Base-by-base conservation (phyloP, 257 asterid genomes). In the Solanum rostratum region DNA sequence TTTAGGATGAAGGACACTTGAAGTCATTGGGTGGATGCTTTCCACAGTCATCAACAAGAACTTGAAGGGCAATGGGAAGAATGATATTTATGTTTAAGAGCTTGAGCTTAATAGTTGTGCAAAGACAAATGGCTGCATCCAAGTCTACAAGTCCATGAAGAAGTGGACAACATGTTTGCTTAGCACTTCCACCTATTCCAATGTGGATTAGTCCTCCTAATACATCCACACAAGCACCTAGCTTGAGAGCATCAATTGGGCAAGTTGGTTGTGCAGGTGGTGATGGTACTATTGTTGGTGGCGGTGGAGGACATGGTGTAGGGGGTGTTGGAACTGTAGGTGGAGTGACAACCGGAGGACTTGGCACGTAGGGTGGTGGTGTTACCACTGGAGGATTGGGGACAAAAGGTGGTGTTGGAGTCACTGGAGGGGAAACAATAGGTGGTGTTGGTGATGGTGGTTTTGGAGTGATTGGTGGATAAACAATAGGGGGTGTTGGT, bases 101-200 rank as follows among this genome's bases (percentile, higher is more conserved):
- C 88, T 92, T 90, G 57, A 90, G 92, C 74, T 88, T 92, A 27
- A 93, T 89, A 83, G 95, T 86, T 52, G 97, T 92, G 90, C 97
- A 93, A 4, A 93, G 95, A 84, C 97, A 93, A 5, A 92, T 6
- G 12, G 95, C 97, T 1, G 96, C 87, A 27, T 86, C 91, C 52
- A 84, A 83, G 55, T 30, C 89, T n/a, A 71, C 82, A 20, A 84
- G 85, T 37, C 89, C 91, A 3, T 5, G 49, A 18, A 88, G 71
- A 62, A 89, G 71, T 8, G 89, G 90, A 79, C 89, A 83, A 65
- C 96, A 93, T 0, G 88, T 50, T 7, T 86, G 90, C 83, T 92
- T 91, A 0, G 91, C 88, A 70, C 90, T 87, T 55, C 85, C 70
- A 9, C 97, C 97, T 0, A 92, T 84, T 53, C 92, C 95, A 27